Evolutionary conservation across 73 alveolate species (phyloP), one percentile per base, ranked within the genome.

Genomic region (Urostyla sp.): DNA sequence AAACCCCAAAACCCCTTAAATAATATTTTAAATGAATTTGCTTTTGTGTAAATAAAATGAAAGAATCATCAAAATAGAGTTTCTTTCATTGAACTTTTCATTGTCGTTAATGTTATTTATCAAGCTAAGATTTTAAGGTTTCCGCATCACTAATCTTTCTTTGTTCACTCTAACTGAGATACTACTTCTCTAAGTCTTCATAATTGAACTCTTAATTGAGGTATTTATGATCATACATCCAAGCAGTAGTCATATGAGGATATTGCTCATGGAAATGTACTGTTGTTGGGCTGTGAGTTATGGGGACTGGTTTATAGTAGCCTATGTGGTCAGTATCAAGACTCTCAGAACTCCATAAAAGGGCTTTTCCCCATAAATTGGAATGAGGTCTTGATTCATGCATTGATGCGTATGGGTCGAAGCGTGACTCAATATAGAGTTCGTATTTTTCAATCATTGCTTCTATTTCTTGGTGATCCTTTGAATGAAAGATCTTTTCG

Each of bases 321-420:
- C 92, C 92, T 21, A 84, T 23, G 32, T 83, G 92, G 52, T 84
- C 92, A 44, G 87, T 52, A 20, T 11, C 30, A n/a, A 74, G 76
- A 20, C 78, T 67, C 16, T 57, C 84, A 16, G 56, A 34, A 0
- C 75, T 38, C 43, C 50, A 84, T 40, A 75, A 35, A 34, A 75
- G 15, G 46, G 50, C 18, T 38, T 84, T 84, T 10, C 92, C 92
- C 76, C 75, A 44, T 24, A 84, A 43, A 50, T 84, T 84, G 0
- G 92, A 84, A 60, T 84, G 84, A 7, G 73, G 80, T 58, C 88
- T 74, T 35, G 77, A 38, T 16, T 58, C 78, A 40, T 74, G 84
- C 81, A 83, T 50, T 49, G 87, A 21, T 18, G 88, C 92, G 48
- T 84, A 83, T 31, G 87, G 88, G n/a, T 84, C 92, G 38, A 46